Percentiles rank a stretch among this genome's conserved stretches.
Evolutionary conservation across 2,329 filamentous ascomycete genomes (phyloP).

Genomic region (Hirsutella thompsonii): DNA sequence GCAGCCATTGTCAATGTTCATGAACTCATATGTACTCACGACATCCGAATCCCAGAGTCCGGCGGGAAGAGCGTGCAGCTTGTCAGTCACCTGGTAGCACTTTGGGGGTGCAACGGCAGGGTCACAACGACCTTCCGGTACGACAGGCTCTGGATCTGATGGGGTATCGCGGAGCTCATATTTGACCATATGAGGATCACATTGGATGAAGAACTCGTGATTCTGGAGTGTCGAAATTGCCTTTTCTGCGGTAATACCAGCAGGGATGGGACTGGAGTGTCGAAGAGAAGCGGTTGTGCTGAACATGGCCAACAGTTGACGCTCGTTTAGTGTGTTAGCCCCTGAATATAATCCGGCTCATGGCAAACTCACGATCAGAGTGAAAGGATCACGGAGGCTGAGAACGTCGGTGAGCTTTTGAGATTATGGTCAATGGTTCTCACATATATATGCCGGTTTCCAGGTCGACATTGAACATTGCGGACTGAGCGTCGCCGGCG

Average conservation of each 20-base stretch:
- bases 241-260: slow-evolving; percentile 18
- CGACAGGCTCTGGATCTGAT: slow-evolving; percentile 13
- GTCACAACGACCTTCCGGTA: slow-evolving; percentile 15
- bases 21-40: slow-evolving; percentile 40
- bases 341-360: too few species aligned
- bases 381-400: too few species aligned
- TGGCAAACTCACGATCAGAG: too few species aligned
- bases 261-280: slow-evolving; percentile 30
- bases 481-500: too few species aligned
- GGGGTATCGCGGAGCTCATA: slow-evolving; percentile 22
- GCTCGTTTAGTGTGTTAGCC: too few species aligned
- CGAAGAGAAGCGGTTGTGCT: slow-evolving; percentile 26
- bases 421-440: too few species aligned
- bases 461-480: too few species aligned
- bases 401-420: too few species aligned
- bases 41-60: slow-evolving; percentile 43
- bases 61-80: slow-evolving; percentile 37
- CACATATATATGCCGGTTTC: too few species aligned
- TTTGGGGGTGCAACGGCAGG: slow-evolving; percentile 15
- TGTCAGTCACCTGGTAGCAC: slow-evolving; percentile 35
- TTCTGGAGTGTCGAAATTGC: slow-evolving; percentile 35
- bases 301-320: slow-evolving; percentile 21
- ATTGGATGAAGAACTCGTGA: slow-evolving; percentile 36
- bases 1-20: slow-evolving; percentile 32
- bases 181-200: slow-evolving; percentile 36